Evolutionary conservation across 371 early-diverging fungal genomes (phyloP).

Genomic region (Rhizopus arrhizus): DNA sequence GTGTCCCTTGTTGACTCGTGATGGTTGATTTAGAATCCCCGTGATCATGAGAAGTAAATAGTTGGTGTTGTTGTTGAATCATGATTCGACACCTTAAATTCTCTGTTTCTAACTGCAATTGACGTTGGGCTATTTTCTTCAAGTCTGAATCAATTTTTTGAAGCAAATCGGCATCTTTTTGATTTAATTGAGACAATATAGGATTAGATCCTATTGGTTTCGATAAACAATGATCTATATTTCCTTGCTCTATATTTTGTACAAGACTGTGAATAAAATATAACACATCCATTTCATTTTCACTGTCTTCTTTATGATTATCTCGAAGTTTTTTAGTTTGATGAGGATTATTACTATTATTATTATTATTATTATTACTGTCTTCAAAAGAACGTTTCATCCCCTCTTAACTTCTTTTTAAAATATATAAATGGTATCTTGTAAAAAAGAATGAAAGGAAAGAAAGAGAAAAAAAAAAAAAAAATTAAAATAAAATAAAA

Average conservation of each 20-base stretch:
- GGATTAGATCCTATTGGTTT: constrained; percentile 12
- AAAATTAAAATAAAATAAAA: constrained; percentile 1
- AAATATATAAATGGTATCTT: constrained; percentile 1
- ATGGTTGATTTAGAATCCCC: constrained; percentile 25
- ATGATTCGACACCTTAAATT: constrained; percentile 46
- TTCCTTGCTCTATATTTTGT: constrained; percentile 43
- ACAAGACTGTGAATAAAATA: constrained; percentile 37
- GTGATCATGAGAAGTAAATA: constrained; percentile 30
- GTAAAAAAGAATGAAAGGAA: constrained; percentile 8
- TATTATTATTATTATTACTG: constrained; percentile 23
- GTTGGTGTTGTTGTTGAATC: constrained; percentile 46
- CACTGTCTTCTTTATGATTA: constrained; percentile 8
- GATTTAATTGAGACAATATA: background rate
- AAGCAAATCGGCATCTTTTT: constrained; percentile 25
- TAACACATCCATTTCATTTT: constrained; percentile 26
- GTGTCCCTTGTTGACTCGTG: constrained; percentile 10
- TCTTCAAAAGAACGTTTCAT: constrained; percentile 31
- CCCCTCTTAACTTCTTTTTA: constrained; percentile 13
- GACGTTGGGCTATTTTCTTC: constrained; percentile 43
- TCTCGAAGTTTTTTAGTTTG: constrained; percentile 24
- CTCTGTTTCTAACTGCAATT: constrained; percentile 43
- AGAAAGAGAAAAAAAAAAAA: constrained; percentile 7
- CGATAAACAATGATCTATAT: constrained; percentile 44
- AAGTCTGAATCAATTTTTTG: constrained; percentile 32
- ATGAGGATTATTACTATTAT: no score